Percentiles rank a stretch among this genome's conserved stretches.
These are phyloP conservation scores for Spinellus fusiger DNA, from an alignment of 192 early-diverging fungal genomes.

Conservation along the genomic window DNA sequence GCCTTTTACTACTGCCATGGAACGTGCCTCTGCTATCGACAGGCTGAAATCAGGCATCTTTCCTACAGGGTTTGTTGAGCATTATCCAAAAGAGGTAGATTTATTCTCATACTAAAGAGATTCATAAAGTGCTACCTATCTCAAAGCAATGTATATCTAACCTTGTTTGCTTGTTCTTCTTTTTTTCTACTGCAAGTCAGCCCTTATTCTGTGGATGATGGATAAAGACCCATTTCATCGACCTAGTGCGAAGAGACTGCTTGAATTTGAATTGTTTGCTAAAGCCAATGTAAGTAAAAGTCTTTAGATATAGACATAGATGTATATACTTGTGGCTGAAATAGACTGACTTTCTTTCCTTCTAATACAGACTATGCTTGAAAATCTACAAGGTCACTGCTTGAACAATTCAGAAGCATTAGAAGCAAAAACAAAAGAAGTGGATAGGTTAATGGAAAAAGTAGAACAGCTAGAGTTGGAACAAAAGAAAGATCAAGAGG, in stretches of 20 bases:
- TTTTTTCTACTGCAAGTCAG: conserved; percentile 40
- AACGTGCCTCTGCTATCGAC: conserved; percentile 66
- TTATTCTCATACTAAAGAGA: conserved; percentile 8
- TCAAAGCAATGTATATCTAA: background rate
- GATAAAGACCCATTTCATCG: conserved; percentile 62
- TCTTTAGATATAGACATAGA: no score
- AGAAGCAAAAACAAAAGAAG: no score
- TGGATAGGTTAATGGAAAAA: no score
- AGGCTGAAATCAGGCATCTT: conserved; percentile 63
- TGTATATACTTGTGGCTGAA: no score
- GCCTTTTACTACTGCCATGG: conserved; percentile 87
- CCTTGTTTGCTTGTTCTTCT: no score
- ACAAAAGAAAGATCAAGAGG: no score
- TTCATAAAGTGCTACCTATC: conserved; percentile 1
- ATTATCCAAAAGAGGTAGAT: conserved; percentile 64
- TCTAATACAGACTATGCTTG: no score
- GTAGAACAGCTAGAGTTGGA: no score
- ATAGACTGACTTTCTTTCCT: no score
- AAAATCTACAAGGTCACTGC: no score
- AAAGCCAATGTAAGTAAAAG: conserved; percentile 32
- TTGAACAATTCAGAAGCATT: no score
- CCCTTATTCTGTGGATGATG: conserved; percentile 82
- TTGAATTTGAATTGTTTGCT: conserved; percentile 65
- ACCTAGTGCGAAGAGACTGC: conserved; percentile 61
- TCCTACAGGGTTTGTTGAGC: conserved; percentile 60